These are phyloP conservation scores for Aphanomyces stellatus DNA, from an alignment of 352 stramenopile genomes.

Conservation along the genomic window DNA sequence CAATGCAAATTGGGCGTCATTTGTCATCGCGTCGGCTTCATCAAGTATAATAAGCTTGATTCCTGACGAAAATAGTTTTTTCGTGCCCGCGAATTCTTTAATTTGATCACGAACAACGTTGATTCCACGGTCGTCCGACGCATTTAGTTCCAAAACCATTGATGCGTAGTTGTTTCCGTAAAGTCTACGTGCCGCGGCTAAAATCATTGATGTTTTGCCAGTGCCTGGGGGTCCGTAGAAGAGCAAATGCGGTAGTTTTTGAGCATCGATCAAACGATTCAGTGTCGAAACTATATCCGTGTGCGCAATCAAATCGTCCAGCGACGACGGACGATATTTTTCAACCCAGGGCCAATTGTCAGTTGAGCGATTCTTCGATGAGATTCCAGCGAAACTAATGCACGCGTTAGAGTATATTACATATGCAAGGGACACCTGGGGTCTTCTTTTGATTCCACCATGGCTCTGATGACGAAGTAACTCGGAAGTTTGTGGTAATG, in stretches of 20 bases:
- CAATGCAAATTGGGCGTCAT: conserved; percentile 95
- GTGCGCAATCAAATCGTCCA: conserved; percentile 95
- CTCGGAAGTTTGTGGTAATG: too few species aligned
- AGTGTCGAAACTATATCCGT: conserved; percentile 96
- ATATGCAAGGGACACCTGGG: too few species aligned
- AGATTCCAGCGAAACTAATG: conserved; percentile 79
- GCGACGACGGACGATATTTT: conserved; percentile 93
- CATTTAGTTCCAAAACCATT: conserved; percentile 97
- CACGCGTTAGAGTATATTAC: too few species aligned
- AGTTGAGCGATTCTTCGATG: conserved; percentile 64
- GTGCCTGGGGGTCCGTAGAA: conserved; percentile 96
- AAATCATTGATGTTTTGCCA: conserved; percentile 97
- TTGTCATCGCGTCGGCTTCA: conserved; percentile 98
- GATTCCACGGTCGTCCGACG: conserved; percentile 95
- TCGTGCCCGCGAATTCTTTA: conserved; percentile 96
- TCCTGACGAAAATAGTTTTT: conserved; percentile 92
- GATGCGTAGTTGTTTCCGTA: conserved; percentile 92
- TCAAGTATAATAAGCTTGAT: conserved; percentile 98
- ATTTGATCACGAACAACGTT: conserved; percentile 97
- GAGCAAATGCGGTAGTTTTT: conserved; percentile 95
- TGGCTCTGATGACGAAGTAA: too few species aligned
- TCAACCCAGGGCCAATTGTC: conserved; percentile 95
- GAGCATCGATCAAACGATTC: conserved; percentile 92
- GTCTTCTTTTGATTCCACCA: too few species aligned
- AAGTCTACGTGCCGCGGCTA: conserved; percentile 91